Evolutionary conservation across 2,329 filamentous ascomycete species (phyloP).

Genomic region (Fusarium sp.): DNA sequence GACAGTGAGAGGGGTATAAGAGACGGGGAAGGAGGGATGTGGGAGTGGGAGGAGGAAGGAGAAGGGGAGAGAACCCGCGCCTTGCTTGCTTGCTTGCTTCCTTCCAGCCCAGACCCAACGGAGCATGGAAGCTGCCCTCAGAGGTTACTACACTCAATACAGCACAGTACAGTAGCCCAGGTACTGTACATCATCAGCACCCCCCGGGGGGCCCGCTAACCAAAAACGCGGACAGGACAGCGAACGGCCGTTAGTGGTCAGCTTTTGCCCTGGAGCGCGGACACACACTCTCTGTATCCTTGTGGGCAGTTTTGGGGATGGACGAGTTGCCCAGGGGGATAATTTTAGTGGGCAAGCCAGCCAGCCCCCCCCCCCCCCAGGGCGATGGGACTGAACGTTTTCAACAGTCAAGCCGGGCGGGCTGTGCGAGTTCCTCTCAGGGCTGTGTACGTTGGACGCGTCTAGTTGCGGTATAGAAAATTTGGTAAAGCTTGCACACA

Average conservation of each 20-base stretch:
- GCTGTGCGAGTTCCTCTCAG: conserved; percentile 33
- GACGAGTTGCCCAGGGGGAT: conserved; percentile 1
- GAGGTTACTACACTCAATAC: neutral
- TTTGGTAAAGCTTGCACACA: conserved; percentile 12
- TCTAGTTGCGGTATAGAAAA: conserved; percentile 14
- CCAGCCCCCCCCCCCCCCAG: neutral
- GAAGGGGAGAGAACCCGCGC: conserved; percentile 24
- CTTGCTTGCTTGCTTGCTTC: conserved; percentile 10
- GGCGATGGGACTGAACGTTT: neutral
- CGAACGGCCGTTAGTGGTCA: conserved; percentile 8
- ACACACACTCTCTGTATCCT: neutral
- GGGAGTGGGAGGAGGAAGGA: conserved; percentile 26
- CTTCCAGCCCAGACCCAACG: conserved; percentile 12
- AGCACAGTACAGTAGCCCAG: neutral
- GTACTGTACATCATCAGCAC: neutral
- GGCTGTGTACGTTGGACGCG: conserved; percentile 28
- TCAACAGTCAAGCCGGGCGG: neutral
- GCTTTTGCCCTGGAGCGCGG: neutral
- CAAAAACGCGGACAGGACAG: conserved; percentile 20
- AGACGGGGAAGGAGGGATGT: conserved; percentile 35
- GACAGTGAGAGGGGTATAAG: too few relatives aligned
- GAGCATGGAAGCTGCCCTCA: conserved; percentile 16
- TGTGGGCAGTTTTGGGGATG: neutral
- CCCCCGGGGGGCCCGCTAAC: conserved; percentile 2
- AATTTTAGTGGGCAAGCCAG: conserved; percentile 13